Percentiles rank a stretch among this genome's conserved stretches.
Evolutionary conservation across 2,329 filamentous ascomycete genomes (phyloP).

Genomic region (Exophiala sp.): DNA sequence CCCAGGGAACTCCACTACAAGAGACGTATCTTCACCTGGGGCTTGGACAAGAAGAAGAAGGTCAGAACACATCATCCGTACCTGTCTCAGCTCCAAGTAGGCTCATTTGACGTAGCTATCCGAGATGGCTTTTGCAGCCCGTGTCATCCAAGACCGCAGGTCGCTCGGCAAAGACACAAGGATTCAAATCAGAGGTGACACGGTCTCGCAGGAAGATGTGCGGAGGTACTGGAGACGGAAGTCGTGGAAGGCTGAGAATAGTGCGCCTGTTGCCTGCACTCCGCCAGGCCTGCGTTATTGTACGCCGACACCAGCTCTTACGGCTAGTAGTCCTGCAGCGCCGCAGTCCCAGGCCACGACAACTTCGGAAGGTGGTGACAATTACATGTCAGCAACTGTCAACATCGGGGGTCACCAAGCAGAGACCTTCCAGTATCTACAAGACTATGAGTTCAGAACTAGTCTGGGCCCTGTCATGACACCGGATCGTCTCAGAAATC

Average conservation of each 20-base stretch:
- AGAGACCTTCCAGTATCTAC: too few relatives aligned
- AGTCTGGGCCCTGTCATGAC: too few relatives aligned
- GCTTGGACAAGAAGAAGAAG: not conserved
- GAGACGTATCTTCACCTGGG: not conserved
- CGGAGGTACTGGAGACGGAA: not conserved
- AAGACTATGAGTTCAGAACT: too few relatives aligned
- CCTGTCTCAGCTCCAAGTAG: not conserved
- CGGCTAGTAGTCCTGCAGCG: not conserved
- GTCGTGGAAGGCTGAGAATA: not conserved
- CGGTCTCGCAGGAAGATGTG: not conserved
- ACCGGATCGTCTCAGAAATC: too few relatives aligned
- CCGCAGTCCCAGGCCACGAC: too few relatives aligned
- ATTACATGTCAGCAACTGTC: too few relatives aligned
- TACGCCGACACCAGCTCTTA: not conserved
- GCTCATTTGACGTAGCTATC: not conserved
- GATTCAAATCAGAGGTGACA: not conserved
- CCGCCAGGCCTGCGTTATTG: not conserved
- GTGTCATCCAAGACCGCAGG: not conserved
- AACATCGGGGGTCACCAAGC: too few relatives aligned
- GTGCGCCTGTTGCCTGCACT: not conserved
- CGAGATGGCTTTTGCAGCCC: not conserved
- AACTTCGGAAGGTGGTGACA: too few relatives aligned
- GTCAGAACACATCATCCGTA: not conserved
- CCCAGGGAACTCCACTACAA: not conserved
- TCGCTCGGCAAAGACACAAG: not conserved